phyloP scores from a whole-genome alignment of 495 filamentous ascomycete species.

The Podospora conica region DNA sequence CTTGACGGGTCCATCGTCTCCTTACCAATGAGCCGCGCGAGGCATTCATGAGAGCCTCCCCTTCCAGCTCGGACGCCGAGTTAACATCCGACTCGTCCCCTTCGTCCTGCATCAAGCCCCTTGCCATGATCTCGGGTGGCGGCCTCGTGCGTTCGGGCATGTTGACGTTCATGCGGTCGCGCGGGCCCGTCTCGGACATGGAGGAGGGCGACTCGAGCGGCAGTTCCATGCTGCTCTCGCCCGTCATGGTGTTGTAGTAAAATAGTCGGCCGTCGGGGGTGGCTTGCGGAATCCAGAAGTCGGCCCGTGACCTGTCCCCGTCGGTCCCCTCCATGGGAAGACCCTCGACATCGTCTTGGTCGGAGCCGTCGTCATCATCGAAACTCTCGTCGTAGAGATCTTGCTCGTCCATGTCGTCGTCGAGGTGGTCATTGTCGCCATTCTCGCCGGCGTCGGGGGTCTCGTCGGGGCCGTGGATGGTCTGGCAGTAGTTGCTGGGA shows the following conservation, averaged over 20 bases:
- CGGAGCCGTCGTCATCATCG: slow-evolving; percentile 26
- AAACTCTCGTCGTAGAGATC: slow-evolving; percentile 37
- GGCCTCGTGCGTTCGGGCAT: slow-evolving; percentile 86
- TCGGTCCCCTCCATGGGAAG: slow-evolving; percentile 65
- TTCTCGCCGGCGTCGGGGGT: slow-evolving; percentile 50
- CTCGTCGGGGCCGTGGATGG: slow-evolving; percentile 70
- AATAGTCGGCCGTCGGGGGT: slow-evolving; percentile 91
- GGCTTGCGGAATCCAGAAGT: slow-evolving; percentile 97
- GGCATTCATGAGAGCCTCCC: slow-evolving; percentile 45
- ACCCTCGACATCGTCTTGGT: slow-evolving; percentile 46
- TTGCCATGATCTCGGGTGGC: slow-evolving; percentile 86
- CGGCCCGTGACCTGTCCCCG: slow-evolving; percentile 74
- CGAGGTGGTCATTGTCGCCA: slow-evolving; percentile 61
- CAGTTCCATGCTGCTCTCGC: slow-evolving; percentile 85
- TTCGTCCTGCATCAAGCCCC: slow-evolving; percentile 76
- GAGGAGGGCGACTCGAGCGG: slow-evolving; percentile 86
- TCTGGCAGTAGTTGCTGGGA: slow-evolving; percentile 94
- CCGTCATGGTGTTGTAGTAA: slow-evolving; percentile 96
- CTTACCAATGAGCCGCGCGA: slow-evolving; percentile 48
- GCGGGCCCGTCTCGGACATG: slow-evolving; percentile 73
- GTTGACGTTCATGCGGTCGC: slow-evolving; percentile 78
- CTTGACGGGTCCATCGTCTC: neutral
- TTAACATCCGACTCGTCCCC: slow-evolving; percentile 69
- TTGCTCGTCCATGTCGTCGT: slow-evolving; percentile 58
- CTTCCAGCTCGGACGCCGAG: slow-evolving; percentile 83